Percentiles rank a stretch among this genome's conserved stretches.
Conservation (phyloP, 805 yeast genomes). For the Ogataea paraovalis region DNA sequence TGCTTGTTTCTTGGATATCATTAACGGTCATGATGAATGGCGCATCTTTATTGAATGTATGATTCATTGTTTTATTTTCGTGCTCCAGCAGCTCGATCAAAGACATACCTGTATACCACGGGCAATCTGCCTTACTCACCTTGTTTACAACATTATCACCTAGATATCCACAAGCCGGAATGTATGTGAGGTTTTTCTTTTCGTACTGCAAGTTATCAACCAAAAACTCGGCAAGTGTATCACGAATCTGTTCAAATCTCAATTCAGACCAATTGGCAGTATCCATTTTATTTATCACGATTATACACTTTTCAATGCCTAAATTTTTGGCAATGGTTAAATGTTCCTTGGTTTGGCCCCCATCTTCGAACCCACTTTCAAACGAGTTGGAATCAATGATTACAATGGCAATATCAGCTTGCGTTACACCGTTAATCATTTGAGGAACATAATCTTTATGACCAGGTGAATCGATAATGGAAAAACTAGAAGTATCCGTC, state of each 20-base stretch:
- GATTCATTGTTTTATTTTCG: constrained; percentile 23
- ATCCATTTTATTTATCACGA: constrained; percentile 72
- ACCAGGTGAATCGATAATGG: constrained; percentile 83
- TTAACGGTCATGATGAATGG: constrained; percentile 58
- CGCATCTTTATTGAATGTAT: constrained; percentile 22
- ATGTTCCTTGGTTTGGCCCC: constrained; percentile 80
- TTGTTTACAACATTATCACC: constrained; percentile 62
- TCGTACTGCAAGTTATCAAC: constrained; percentile 49
- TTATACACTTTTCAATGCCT: constrained; percentile 58
- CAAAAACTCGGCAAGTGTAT: constrained; percentile 48
- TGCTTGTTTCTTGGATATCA: constrained; percentile 51
- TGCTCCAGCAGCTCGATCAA: constrained; percentile 39
- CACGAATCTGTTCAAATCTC: constrained; percentile 48
- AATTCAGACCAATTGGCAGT: constrained; percentile 51
- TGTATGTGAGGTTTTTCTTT: constrained; percentile 38
- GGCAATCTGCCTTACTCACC: constrained; percentile 22
- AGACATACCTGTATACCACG: constrained; percentile 43
- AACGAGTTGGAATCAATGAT: constrained; percentile 70
- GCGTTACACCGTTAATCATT: constrained; percentile 79
- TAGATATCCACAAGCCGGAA: constrained; percentile 67
- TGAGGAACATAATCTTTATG: constrained; percentile 81
- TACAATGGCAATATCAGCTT: constrained; percentile 70
- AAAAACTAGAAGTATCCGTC: constrained; percentile 49
- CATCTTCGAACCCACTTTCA: constrained; percentile 61
- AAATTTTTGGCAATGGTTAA: constrained; percentile 61